A percentile compares a stretch with the other conserved stretches of the same genome.
Evolutionary conservation across 495 filamentous ascomycete genomes (phyloP).

Genomic region (Tuber brumale): DNA sequence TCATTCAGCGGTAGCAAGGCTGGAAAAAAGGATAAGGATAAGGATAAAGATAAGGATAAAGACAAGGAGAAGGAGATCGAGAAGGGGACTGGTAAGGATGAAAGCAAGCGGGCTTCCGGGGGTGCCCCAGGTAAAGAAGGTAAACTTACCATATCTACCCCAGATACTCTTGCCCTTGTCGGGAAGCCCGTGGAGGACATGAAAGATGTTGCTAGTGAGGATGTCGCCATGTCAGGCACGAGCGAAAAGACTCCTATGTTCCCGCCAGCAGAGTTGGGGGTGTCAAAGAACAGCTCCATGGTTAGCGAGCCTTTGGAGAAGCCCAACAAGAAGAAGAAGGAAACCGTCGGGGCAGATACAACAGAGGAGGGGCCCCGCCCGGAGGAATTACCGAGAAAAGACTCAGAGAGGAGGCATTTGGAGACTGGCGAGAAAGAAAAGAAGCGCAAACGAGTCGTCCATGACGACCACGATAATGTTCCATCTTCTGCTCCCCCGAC

Average conservation of each 20-base stretch:
- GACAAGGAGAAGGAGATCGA: constrained; percentile 22
- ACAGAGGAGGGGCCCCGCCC: constrained; percentile 44
- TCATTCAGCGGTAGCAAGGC: constrained; percentile 5
- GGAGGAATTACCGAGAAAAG: constrained; percentile 30
- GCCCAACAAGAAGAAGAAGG: constrained; percentile 72
- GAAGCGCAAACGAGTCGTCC: constrained; percentile 46
- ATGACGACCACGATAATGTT: constrained; percentile 43
- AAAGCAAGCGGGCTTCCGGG: background rate
- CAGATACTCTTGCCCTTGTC: background rate
- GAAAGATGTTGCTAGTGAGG: constrained; percentile 8
- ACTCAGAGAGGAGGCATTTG: constrained; percentile 50
- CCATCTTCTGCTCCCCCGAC: constrained; percentile 11
- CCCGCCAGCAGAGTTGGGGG: background rate
- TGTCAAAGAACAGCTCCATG: constrained; percentile 26
- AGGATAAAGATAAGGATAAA: constrained; percentile 22
- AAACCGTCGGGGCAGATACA: constrained; percentile 43
- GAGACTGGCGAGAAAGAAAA: constrained; percentile 63
- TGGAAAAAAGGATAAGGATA: constrained; percentile 24
- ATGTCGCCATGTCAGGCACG: constrained; percentile 13
- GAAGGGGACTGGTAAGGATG: constrained; percentile 1
- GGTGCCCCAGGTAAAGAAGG: constrained; percentile 13
- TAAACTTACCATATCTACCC: constrained; percentile 6
- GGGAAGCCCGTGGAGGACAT: background rate
- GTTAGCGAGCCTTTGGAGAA: constrained; percentile 56
- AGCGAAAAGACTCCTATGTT: background rate